Evolutionary conservation across 768 basidiomycete species (phyloP).

Genomic region (Boletus reticulatus): DNA sequence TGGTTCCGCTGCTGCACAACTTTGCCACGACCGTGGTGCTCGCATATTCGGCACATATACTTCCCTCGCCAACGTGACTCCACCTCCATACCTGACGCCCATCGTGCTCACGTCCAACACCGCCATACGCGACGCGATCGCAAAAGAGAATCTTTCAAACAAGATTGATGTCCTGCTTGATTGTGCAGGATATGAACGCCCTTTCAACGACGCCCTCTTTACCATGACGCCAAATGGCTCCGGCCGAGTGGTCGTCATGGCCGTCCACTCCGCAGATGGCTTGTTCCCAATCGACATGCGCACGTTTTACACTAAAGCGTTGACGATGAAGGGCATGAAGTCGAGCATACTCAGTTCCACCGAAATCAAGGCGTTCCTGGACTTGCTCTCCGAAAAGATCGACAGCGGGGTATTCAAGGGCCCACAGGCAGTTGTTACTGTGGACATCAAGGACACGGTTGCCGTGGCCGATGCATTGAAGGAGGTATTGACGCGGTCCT

Average conservation of each 20-base stretch:
- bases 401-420: constrained; percentile 28
- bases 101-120: constrained; percentile 31
- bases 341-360: constrained; percentile 23
- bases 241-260: constrained; percentile 36
- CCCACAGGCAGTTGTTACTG: constrained; percentile 23
- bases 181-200: constrained; percentile 32
- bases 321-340: constrained; percentile 32
- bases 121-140: constrained; percentile 31
- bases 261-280: constrained; percentile 32
- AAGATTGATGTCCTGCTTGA: constrained; percentile 34
- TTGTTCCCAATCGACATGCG: constrained; percentile 32
- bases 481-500: constrained; percentile 26
- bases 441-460: constrained; percentile 20
- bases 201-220: constrained; percentile 33
- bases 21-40: constrained; percentile 31
- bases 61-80: constrained; percentile 23
- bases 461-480: constrained; percentile 21
- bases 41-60: constrained; percentile 35
- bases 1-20: constrained; percentile 33
- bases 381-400: constrained; percentile 29
- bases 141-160: constrained; percentile 23
- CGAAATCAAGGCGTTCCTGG: constrained; percentile 29
- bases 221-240: constrained; percentile 33
- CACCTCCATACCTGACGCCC: constrained; percentile 30
- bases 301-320: constrained; percentile 29